Conservation (phyloP, 495 filamentous ascomycete species). For the Penicillium mononematosum region DNA sequence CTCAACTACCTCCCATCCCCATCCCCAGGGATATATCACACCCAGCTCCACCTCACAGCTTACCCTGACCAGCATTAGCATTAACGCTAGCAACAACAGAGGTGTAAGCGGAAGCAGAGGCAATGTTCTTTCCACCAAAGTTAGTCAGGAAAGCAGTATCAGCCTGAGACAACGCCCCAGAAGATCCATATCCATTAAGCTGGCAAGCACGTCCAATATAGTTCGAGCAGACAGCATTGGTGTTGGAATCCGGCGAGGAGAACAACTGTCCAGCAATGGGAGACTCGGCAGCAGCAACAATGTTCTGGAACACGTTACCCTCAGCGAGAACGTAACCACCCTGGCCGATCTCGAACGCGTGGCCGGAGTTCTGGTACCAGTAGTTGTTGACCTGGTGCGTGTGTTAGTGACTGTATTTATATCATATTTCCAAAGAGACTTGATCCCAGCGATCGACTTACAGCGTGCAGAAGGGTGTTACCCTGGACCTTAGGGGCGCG, state of each 20-base stretch:
- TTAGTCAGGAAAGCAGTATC: constrained; percentile 46
- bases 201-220: constrained; percentile 47
- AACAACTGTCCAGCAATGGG: constrained; percentile 44
- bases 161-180: constrained; percentile 37
- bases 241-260: constrained; percentile 32
- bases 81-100: constrained; percentile 35
- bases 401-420: neutral
- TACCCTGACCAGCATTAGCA: constrained; percentile 35
- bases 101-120: constrained; percentile 37
- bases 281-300: constrained; percentile 30
- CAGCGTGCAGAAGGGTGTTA: constrained; percentile 45
- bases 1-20: neutral
- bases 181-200: constrained; percentile 48
- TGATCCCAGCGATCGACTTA: constrained; percentile 7
- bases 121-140: constrained; percentile 52
- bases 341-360: constrained; percentile 54
- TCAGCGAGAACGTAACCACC: constrained; percentile 55
- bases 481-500: constrained; percentile 44
- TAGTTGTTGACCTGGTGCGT: constrained; percentile 56
- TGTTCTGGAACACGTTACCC: constrained; percentile 60
- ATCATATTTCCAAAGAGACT: neutral
- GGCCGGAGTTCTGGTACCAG: constrained; percentile 52
- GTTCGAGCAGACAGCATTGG: constrained; percentile 40
- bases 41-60: constrained; percentile 21
- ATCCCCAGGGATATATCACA: neutral